These are phyloP conservation scores for Botryosphaeria agaves DNA, from an alignment of 2,329 filamentous ascomycete genomes.

Conservation along the genomic window DNA sequence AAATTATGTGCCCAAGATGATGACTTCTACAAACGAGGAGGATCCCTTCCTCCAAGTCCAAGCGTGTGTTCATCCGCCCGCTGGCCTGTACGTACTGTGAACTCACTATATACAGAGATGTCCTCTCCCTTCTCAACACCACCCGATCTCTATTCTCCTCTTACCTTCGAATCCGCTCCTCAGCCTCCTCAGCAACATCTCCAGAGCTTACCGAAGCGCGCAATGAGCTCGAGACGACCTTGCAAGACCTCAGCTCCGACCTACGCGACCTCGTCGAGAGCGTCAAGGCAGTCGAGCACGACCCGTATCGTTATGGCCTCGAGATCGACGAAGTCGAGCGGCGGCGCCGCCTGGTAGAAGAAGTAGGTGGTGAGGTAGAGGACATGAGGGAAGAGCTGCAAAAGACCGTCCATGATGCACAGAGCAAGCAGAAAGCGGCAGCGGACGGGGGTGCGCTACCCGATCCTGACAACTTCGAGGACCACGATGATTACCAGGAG, in stretches of 20 bases:
- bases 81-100: no score
- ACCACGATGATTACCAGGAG: conserved; percentile 47
- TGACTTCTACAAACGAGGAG: conserved; percentile 19
- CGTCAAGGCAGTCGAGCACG: conserved; percentile 71
- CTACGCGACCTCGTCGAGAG: conserved; percentile 76
- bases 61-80: conserved; percentile 14
- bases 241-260: conserved; percentile 60
- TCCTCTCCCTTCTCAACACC: conserved; percentile 63
- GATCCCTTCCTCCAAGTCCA: conserved; percentile 35
- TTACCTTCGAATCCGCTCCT: conserved; percentile 87
- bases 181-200: conserved; percentile 51
- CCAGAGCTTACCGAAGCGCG: conserved; percentile 51
- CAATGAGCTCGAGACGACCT: conserved; percentile 61
- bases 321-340: conserved; percentile 67
- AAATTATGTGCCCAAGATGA: no score
- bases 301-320: conserved; percentile 76
- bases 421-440: conserved; percentile 17
- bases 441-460: conserved; percentile 34
- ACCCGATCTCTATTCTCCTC: conserved; percentile 82
- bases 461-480: conserved; percentile 41
- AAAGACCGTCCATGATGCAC: conserved; percentile 33
- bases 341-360: conserved; percentile 65
- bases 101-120: conserved; percentile 45
- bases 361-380: conserved; percentile 77
- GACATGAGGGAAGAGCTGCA: conserved; percentile 73